phyloP scores from a whole-genome alignment of 2,329 filamentous ascomycete species.

The Neopestalotiopsis sp. region DNA sequence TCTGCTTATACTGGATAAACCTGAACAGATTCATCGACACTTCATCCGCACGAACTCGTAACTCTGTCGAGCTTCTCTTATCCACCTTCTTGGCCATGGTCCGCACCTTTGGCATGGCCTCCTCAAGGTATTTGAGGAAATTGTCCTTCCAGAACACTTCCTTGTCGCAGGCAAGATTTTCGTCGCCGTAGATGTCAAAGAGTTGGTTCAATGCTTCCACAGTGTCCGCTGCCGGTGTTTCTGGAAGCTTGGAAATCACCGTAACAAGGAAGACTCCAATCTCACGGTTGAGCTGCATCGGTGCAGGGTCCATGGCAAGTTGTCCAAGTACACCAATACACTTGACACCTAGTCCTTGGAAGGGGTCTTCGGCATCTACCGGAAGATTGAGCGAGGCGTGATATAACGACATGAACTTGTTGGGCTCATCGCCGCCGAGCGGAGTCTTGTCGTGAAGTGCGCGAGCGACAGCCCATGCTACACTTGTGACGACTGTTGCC shows the following conservation, averaged over 20 bases:
- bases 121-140: conserved; percentile 65
- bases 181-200: conserved; percentile 72
- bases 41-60: conserved; percentile 66
- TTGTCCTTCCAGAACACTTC: conserved; percentile 69
- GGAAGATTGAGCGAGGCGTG: conserved; percentile 57
- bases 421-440: conserved; percentile 59
- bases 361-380: conserved; percentile 53
- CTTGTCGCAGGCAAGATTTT: conserved; percentile 61
- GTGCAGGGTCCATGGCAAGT: conserved; percentile 62
- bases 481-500: conserved; percentile 67
- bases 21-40: conserved; percentile 63
- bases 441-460: conserved; percentile 56
- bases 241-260: conserved; percentile 55
- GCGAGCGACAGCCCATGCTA: conserved; percentile 70
- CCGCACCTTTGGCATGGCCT: conserved; percentile 57
- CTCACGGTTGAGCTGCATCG: conserved; percentile 62
- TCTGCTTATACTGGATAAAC: conserved; percentile 71
- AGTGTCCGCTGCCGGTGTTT: conserved; percentile 60
- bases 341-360: conserved; percentile 68
- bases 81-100: conserved; percentile 65
- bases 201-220: conserved; percentile 71
- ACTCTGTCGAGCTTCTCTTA: conserved; percentile 61
- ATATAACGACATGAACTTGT: conserved; percentile 70
- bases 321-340: conserved; percentile 71
- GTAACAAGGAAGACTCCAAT: conserved; percentile 68